Evolutionary conservation across 352 stramenopile genomes (phyloP).

Genomic region (Phytophthora macrochlamydospora): DNA sequence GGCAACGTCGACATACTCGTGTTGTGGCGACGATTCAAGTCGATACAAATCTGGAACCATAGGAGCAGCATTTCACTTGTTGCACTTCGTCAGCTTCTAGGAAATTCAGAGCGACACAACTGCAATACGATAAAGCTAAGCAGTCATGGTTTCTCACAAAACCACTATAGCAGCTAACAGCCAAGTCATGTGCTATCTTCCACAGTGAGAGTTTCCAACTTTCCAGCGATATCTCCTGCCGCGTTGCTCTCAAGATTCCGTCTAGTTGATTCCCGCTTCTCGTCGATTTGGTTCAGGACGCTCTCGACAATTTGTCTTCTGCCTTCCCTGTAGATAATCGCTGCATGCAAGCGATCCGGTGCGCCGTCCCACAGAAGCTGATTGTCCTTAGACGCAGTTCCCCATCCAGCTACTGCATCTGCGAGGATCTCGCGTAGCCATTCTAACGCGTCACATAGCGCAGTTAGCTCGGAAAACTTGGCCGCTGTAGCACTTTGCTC

Average conservation of each 20-base stretch:
- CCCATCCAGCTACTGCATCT: constrained; percentile 26
- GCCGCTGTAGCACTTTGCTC: constrained; percentile 11
- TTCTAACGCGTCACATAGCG: constrained; percentile 25
- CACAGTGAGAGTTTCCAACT: constrained; percentile 18
- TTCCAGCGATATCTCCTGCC: constrained; percentile 12
- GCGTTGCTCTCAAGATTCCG: not conserved
- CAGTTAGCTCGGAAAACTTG: constrained; percentile 8
- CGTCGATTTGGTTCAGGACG: constrained; percentile 46
- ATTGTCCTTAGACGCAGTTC: constrained; percentile 26
- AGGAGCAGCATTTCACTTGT: too few species aligned
- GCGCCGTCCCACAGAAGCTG: constrained; percentile 21
- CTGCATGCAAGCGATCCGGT: constrained; percentile 35
- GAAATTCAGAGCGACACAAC: too few species aligned
- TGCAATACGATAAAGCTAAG: too few species aligned
- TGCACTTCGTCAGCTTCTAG: too few species aligned
- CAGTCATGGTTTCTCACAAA: too few species aligned
- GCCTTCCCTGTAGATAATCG: constrained; percentile 54
- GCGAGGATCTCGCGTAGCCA: constrained; percentile 32
- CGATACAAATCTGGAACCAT: not conserved
- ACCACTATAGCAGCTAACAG: not conserved
- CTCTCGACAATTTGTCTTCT: constrained; percentile 46
- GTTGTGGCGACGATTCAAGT: not conserved
- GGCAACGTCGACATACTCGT: not conserved
- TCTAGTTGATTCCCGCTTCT: constrained; percentile 23
- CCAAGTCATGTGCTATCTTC: constrained; percentile 11